These are phyloP conservation scores for Camellia granthamiana DNA, from an alignment of 148 eudicot genomes.

Conservation along the genomic window DNA sequence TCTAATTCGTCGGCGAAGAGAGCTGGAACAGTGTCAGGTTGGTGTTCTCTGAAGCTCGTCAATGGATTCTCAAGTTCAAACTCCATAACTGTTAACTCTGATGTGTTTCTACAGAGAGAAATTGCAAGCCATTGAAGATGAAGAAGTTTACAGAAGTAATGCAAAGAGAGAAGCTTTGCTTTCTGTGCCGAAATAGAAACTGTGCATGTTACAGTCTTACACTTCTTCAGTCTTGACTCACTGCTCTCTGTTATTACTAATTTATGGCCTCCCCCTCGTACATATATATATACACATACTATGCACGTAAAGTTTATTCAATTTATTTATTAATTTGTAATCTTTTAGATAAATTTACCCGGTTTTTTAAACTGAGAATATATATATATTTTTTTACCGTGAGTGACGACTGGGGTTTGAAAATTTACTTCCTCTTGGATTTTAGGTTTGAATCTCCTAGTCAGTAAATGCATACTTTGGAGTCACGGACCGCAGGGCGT, in stretches of 20 bases:
- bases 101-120: neutral
- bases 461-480: too few species aligned
- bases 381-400: too few species aligned
- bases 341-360: too few species aligned
- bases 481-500: too few species aligned
- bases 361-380: too few species aligned
- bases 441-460: too few species aligned
- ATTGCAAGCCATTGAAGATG: neutral
- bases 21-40: slow-evolving; percentile 7
- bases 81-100: slow-evolving; percentile 16
- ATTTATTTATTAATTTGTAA: too few species aligned
- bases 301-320: too few species aligned
- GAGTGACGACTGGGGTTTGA: too few species aligned
- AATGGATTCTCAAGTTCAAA: slow-evolving; percentile 29
- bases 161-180: neutral
- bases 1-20: slow-evolving; percentile 28
- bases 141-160: neutral
- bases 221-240: neutral
- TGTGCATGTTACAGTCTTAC: neutral
- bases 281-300: neutral
- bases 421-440: too few species aligned
- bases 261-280: neutral
- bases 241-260: too few species aligned
- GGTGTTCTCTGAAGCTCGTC: slow-evolving; percentile 15
- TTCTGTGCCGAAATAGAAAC: slow-evolving; percentile 3